A percentile compares a stretch with the other conserved stretches of the same genome.
These are phyloP conservation scores for Abelmoschus esculentus DNA, from an alignment of 345 rosid genomes.

Conservation along the genomic window DNA sequence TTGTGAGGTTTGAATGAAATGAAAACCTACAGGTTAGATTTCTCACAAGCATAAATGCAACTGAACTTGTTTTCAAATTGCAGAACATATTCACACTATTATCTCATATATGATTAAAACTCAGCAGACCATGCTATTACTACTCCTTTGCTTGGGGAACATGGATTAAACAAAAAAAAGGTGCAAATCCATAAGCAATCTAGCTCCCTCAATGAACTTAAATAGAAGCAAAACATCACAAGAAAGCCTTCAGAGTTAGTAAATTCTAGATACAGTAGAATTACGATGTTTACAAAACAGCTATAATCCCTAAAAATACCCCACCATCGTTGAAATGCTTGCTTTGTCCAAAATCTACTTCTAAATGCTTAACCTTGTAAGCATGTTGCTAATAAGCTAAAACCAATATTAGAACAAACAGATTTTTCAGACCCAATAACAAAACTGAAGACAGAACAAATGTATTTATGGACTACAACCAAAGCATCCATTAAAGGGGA, in stretches of 20 bases:
- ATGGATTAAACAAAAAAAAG: background rate
- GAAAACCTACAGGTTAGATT: background rate
- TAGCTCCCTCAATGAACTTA: background rate
- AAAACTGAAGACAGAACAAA: background rate
- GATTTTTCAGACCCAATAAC: background rate
- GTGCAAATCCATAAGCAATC: background rate
- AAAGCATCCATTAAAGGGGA: background rate
- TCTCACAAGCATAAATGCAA: background rate
- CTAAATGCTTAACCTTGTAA: no score
- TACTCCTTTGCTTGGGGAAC: background rate
- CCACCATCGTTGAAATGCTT: background rate
- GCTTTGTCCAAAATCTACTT: background rate
- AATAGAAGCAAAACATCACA: background rate
- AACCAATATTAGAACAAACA: background rate
- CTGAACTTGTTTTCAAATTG: background rate
- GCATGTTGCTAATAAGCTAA: background rate
- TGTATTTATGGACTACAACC: background rate
- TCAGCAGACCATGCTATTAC: background rate
- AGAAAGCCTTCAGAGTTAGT: background rate
- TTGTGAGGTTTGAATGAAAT: conserved; percentile 32
- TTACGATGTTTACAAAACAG: background rate
- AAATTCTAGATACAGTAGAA: background rate
- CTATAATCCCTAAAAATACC: conserved; percentile 34
- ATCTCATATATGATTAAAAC: background rate
- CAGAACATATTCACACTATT: background rate